Conservation (phyloP, 495 filamentous ascomycete species). For the Penicillium taxi region DNA sequence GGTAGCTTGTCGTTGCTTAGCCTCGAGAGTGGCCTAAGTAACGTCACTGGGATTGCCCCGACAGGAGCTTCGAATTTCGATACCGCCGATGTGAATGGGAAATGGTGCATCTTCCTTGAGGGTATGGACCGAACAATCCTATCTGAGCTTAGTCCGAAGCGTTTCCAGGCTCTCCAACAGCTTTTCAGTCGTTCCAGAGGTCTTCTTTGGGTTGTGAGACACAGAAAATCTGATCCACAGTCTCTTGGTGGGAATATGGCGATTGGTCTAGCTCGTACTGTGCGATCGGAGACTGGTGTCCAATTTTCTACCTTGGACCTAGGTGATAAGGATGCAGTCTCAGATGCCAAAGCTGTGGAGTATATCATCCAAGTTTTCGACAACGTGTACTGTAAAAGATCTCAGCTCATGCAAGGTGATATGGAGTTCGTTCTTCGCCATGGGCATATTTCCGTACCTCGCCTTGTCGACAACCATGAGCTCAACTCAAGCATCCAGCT, state of each 20-base stretch:
- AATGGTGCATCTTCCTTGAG: constrained; percentile 28
- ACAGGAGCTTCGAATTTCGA: constrained; percentile 3
- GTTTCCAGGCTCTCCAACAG: constrained; percentile 21
- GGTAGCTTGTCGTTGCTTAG: constrained; percentile 9
- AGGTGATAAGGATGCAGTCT: constrained; percentile 13
- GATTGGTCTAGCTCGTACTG: constrained; percentile 25
- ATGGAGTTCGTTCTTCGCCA: constrained; percentile 25
- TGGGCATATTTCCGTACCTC: constrained; percentile 21
- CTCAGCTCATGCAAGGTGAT: constrained; percentile 14
- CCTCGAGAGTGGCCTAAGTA: constrained; percentile 8
- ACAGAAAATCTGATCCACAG: constrained; percentile 9
- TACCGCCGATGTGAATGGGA: constrained; percentile 14
- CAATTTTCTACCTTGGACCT: constrained; percentile 25
- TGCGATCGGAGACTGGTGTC: constrained; percentile 25
- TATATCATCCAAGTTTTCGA: constrained; percentile 24
- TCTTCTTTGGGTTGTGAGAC: constrained; percentile 22
- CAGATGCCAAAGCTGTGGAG: constrained; percentile 6
- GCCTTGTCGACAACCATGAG: constrained; percentile 20
- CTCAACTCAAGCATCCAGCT: constrained; percentile 21
- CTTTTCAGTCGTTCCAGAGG: constrained; percentile 18
- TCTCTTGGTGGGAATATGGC: constrained; percentile 21
- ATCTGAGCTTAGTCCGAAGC: constrained; percentile 12
- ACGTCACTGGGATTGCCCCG: constrained; percentile 9
- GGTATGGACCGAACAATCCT: constrained; percentile 19
- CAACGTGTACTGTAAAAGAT: constrained; percentile 15